Evolutionary conservation across 306 rosid genomes (phyloP).

Genomic region (Albizia julibrissin): DNA sequence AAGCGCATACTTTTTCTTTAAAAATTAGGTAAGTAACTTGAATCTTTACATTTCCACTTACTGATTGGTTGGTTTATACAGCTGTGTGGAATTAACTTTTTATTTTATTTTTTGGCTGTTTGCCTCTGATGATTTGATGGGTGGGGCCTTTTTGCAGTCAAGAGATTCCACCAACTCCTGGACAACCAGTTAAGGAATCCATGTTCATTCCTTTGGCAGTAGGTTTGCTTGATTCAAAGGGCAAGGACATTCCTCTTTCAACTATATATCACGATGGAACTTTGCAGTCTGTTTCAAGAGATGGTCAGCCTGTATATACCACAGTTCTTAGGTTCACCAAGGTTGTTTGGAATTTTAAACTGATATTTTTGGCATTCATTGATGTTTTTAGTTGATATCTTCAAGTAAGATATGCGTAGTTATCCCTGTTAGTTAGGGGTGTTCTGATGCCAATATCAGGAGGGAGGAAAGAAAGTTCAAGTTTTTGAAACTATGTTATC

Average conservation of each 20-base stretch:
- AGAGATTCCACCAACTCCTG: slow-evolving; percentile 86
- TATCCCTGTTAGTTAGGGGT: slow-evolving; percentile 1
- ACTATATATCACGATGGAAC: slow-evolving; percentile 68
- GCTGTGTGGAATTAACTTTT: neutral
- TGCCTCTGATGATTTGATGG: slow-evolving; percentile 39
- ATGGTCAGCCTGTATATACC: slow-evolving; percentile 59
- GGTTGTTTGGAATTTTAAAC: slow-evolving; percentile 49
- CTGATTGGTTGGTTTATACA: slow-evolving; percentile 24
- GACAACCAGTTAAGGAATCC: slow-evolving; percentile 91
- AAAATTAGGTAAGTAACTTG: slow-evolving; percentile 66
- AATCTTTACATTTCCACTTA: slow-evolving; percentile 18
- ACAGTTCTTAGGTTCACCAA: slow-evolving; percentile 89
- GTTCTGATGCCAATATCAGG: slow-evolving; percentile 6
- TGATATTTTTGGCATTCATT: slow-evolving; percentile 18
- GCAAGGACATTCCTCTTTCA: slow-evolving; percentile 76
- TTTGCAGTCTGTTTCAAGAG: slow-evolving; percentile 59
- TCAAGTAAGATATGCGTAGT: neutral
- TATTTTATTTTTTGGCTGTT: slow-evolving; percentile 30
- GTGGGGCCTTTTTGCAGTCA: slow-evolving; percentile 63
- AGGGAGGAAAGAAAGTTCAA: slow-evolving; percentile 14
- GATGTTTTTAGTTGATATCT: slow-evolving; percentile 26
- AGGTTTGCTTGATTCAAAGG: slow-evolving; percentile 80
- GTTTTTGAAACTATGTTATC: slow-evolving; percentile 16
- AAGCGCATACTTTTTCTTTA: slow-evolving; percentile 69
- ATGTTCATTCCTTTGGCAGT: slow-evolving; percentile 83